Evolutionary conservation across 2,329 filamentous ascomycete species (phyloP), one percentile per base, ranked within the genome.

Genomic region (Didymosphaeria variabile): DNA sequence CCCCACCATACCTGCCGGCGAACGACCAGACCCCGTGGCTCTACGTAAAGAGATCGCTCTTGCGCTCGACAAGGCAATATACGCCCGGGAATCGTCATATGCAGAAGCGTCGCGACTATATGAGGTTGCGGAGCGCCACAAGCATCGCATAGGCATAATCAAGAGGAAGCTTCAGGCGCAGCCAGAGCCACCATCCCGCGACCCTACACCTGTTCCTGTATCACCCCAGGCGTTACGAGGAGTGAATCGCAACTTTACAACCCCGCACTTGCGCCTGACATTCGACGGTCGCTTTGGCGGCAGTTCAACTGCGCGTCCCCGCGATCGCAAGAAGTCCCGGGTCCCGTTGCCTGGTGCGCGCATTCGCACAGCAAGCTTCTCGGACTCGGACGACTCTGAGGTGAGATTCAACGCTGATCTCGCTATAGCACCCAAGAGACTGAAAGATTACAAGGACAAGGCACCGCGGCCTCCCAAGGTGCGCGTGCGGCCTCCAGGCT

Each of bases 101-200:
- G 85, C 85, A 13, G 86, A 88, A 74, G 84, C 86, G 8, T 81
- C 80, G 63, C 82, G 86, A 23, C 76, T 88, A 26, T 84, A 84
- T 72, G 85, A 88, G 72, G 83, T 86, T 45, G 83, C 86, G 7
- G 81, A 87, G 71, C 83, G 85, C 67, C 85, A 87, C 70, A 82
- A 84, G 66, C 83, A 84, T 65, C 83, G 87, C 50, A 76, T 90
- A 52, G 83, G 82, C 54, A 83, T 84, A 59, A 89, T 90, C 68
- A 85, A 84, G 59, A 82, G 83, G 68, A 90, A 89, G 76, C 82
- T 90, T 21, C 83, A 88, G 62, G 84, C 85, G 12, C 82, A 89
- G 51, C 87, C 87, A 2, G 83, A 86, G 73, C 87, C 86, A 19
- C 83, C 86, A 2, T 87, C 85, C 21, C 82, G 85, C 65, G 87